Evolutionary conservation across 495 filamentous ascomycete species (phyloP).

Genomic region (Hypoxylon crocopeplum): DNA sequence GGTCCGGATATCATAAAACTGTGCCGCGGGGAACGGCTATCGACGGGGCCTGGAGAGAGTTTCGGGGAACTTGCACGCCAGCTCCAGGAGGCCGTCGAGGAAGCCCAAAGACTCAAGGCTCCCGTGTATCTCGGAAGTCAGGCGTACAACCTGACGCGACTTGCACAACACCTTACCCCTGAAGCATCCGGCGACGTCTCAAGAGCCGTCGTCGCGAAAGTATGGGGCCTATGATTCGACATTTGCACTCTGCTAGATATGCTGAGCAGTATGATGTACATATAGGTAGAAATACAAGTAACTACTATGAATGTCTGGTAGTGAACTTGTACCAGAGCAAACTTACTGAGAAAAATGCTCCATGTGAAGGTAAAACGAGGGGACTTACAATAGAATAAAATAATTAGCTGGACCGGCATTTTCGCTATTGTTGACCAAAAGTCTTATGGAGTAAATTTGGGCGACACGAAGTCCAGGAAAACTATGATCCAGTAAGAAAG

Average conservation of each 20-base stretch:
- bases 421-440: no score
- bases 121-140: slow-evolving; percentile 49
- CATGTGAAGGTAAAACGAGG: no score
- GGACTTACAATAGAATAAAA: no score
- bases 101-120: slow-evolving; percentile 53
- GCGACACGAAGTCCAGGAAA: no score
- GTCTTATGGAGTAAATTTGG: no score
- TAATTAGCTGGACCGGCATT: no score
- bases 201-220: slow-evolving; percentile 43
- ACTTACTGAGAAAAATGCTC: no score
- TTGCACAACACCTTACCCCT: slow-evolving; percentile 33
- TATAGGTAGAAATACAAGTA: not conserved
- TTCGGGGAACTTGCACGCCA: slow-evolving; percentile 55
- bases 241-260: not conserved
- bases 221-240: slow-evolving; percentile 40
- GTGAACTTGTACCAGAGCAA: no score
- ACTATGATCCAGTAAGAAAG: slow-evolving; percentile 9
- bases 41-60: slow-evolving; percentile 19
- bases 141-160: slow-evolving; percentile 45
- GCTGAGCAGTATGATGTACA: not conserved
- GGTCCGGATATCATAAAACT: slow-evolving; percentile 62
- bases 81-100: slow-evolving; percentile 58
- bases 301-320: not conserved
- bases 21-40: slow-evolving; percentile 36
- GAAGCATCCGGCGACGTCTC: slow-evolving; percentile 31